Conservation (phyloP, 2,329 filamentous ascomycete species). For the Fusarium bulbicola region DNA sequence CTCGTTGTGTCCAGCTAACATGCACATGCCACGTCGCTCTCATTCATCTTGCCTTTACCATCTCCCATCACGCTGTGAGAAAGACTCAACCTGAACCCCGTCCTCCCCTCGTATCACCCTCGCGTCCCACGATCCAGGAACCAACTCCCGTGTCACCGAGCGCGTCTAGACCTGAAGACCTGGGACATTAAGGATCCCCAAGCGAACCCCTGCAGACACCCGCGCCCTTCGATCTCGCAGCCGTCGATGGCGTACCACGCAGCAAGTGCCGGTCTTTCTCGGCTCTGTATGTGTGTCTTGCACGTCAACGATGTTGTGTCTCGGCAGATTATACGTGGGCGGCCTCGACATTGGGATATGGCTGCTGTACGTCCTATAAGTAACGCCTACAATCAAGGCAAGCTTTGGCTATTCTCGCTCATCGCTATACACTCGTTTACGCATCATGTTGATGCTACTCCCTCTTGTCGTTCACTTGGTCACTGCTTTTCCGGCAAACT, state of each 20-base stretch:
- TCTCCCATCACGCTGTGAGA: neutral
- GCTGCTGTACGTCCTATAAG: slow-evolving; percentile 24
- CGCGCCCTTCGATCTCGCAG: slow-evolving; percentile 25
- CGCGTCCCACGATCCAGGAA: slow-evolving; percentile 36
- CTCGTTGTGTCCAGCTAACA: neutral
- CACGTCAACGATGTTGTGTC: slow-evolving; percentile 15
- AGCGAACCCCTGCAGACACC: slow-evolving; percentile 28
- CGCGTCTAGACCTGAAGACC: slow-evolving; percentile 1
- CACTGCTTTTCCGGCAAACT: slow-evolving; percentile 20
- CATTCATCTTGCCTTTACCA: neutral
- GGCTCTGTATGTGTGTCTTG: neutral
- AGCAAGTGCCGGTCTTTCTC: slow-evolving; percentile 19
- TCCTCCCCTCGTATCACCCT: slow-evolving; percentile 25
- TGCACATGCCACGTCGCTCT: neutral
- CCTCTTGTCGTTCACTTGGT: slow-evolving; percentile 8
- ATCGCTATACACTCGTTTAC: slow-evolving; percentile 26
- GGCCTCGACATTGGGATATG: slow-evolving; percentile 3
- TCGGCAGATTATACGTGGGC: slow-evolving; percentile 29
- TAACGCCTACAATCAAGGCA: slow-evolving; percentile 14
- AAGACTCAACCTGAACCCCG: slow-evolving; percentile 17
- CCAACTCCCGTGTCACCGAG: slow-evolving; percentile 8
- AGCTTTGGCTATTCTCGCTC: neutral
- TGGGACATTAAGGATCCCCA: slow-evolving; percentile 29
- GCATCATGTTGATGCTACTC: slow-evolving; percentile 36
- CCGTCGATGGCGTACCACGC: slow-evolving; percentile 15